Evolutionary conservation across 2,329 filamentous ascomycete species (phyloP), one percentile per base, ranked within the genome.

Genomic region (Tolypocladium capitatum): DNA sequence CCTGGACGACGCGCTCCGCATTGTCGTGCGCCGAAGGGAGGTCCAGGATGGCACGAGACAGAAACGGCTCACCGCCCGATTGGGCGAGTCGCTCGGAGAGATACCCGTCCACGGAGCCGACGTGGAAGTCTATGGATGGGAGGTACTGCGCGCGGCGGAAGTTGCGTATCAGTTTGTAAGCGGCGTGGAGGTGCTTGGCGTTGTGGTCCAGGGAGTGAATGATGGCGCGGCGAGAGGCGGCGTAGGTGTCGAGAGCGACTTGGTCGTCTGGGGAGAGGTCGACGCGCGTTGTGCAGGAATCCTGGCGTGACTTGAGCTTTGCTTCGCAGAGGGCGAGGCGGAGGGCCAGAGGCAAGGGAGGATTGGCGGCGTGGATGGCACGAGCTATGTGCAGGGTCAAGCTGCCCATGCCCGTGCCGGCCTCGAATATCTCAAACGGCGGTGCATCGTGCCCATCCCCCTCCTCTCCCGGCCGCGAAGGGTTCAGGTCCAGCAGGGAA

Each of bases 341-440:
- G 16, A 73, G 60, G 14, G 62, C 57, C 0, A 74, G 72, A 6
- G 74, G 66, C 4, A 67, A 46, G 7, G 70, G 64, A 2, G 76
- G 67, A 57, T 90, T 90, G 18, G 80, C 83, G 41, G 78, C 85
- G 59, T 90, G 83, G 42, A 92, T 78, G 3, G 85, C 84, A 46
- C 84, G 76, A 30, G 85, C 81, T 21, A 92, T 71, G 58, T 90
- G 78, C 5, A 92, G 65, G 0, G 86, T 91, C 49, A 92, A 65
- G 32, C 83, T 81, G 49, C 86, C 87, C 70, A 90, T 85, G n/a
- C 86, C 87, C 4, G 86, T 92, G 16, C 87, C 86, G 43, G 86
- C 86, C 64, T 92, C 87, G 46, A 92, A 80, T 41, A 92, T 85
- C 59, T 91, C 84, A 13, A 90, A 63, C 0, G 73, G 76, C 9